Evolutionary conservation across 2,329 filamentous ascomycete species (phyloP).

Genomic region (Scedosporium boydii): DNA sequence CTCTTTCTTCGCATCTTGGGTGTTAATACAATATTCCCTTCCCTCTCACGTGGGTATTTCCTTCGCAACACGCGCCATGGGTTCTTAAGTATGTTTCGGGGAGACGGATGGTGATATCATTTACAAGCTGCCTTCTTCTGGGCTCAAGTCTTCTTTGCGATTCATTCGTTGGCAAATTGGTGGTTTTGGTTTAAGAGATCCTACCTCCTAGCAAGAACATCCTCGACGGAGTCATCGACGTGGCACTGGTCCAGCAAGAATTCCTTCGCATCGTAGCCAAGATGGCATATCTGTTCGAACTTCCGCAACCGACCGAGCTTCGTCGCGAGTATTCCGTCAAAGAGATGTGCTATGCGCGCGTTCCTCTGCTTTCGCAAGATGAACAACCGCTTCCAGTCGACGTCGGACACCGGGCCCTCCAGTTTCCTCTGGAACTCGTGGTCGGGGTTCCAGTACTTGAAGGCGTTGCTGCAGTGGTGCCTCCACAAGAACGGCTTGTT

Average conservation of each 20-base stretch:
- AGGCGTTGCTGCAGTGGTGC: slow-evolving; percentile 58
- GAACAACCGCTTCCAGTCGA: slow-evolving; percentile 69
- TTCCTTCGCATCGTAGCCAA: slow-evolving; percentile 86
- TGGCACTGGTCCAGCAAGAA: slow-evolving; percentile 59
- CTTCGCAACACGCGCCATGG: not conserved
- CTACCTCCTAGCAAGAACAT: slow-evolving; percentile 66
- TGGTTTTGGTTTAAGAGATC: slow-evolving; percentile 7
- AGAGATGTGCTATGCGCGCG: slow-evolving; percentile 35
- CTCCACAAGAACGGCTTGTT: slow-evolving; percentile 74
- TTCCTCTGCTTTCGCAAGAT: slow-evolving; percentile 45
- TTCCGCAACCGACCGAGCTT: slow-evolving; percentile 61
- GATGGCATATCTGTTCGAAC: slow-evolving; percentile 59
- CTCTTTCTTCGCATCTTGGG: not conserved
- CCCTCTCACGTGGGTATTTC: not conserved
- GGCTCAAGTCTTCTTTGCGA: not conserved
- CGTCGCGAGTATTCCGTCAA: slow-evolving; percentile 62
- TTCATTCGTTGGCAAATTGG: not conserved
- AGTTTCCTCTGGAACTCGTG: slow-evolving; percentile 54
- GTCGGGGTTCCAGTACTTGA: slow-evolving; percentile 63
- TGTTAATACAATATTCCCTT: not conserved
- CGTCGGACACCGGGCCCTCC: slow-evolving; percentile 37
- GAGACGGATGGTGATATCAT: not conserved
- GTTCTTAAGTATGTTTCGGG: not conserved
- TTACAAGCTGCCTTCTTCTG: not conserved
- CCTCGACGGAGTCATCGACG: slow-evolving; percentile 49